These are phyloP conservation scores for Beta corolliflora DNA, from an alignment of 179 eudicot genomes.

Conservation along the genomic window DNA sequence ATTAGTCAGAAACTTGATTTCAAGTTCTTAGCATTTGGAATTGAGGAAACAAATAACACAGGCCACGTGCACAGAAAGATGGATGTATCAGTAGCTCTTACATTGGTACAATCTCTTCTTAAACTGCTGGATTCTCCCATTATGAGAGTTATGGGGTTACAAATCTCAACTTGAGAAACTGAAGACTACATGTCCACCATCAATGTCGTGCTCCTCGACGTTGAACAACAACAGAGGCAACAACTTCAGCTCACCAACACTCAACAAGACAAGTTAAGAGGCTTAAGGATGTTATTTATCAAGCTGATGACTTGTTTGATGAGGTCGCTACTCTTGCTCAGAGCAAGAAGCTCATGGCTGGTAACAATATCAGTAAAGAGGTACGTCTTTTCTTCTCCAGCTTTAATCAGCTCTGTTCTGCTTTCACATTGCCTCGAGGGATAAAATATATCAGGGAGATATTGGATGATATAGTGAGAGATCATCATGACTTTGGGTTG, in stretches of 20 bases:
- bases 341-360: neutral
- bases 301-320: neutral
- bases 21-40: no score
- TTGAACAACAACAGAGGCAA: slow-evolving; percentile 3
- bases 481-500: slow-evolving; percentile 20
- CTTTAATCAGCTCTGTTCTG: neutral
- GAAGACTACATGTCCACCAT: neutral
- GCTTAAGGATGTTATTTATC: neutral
- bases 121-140: neutral
- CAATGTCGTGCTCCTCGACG: neutral
- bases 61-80: neutral
- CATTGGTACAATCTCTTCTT: neutral
- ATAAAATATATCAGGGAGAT: neutral
- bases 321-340: neutral
- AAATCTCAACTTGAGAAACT: neutral
- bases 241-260: neutral
- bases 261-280: neutral
- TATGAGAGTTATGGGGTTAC: neutral
- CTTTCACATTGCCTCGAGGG: no score
- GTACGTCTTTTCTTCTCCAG: neutral
- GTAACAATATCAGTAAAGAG: neutral
- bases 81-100: neutral
- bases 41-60: no score
- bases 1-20: no score
- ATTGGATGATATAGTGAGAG: slow-evolving; percentile 15